These are phyloP conservation scores for Tricholoma matsutake DNA, from an alignment of 768 basidiomycete species.

Conservation along the genomic window DNA sequence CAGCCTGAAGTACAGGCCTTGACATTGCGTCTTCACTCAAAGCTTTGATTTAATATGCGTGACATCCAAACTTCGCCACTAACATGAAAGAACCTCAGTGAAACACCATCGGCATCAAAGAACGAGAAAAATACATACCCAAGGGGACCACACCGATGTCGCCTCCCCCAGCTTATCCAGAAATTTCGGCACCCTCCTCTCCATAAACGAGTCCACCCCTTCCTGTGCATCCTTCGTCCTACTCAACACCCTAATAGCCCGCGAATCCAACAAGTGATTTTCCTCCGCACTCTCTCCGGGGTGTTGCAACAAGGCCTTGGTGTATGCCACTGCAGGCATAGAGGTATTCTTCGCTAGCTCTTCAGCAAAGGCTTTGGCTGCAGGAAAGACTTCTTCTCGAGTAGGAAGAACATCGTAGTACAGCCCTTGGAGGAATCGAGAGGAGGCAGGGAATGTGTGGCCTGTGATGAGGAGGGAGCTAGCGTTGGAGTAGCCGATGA, in stretches of 20 bases:
- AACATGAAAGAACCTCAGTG: not conserved
- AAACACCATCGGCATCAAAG: not conserved
- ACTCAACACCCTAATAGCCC: slow-evolving; percentile 40
- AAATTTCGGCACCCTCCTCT: slow-evolving; percentile 44
- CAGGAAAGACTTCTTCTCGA: slow-evolving; percentile 50
- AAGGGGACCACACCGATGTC: slow-evolving; percentile 44
- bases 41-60: slow-evolving; percentile 15
- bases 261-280: slow-evolving; percentile 52
- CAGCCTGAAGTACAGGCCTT: not conserved
- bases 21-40: not conserved
- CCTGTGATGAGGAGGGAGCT: slow-evolving; percentile 50
- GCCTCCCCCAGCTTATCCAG: slow-evolving; percentile 41
- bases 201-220: slow-evolving; percentile 46
- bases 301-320: slow-evolving; percentile 50
- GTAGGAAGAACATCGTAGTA: slow-evolving; percentile 47
- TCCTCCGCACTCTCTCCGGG: slow-evolving; percentile 49
- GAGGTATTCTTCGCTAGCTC: slow-evolving; percentile 52
- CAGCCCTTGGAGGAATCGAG: slow-evolving; percentile 39
- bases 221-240: slow-evolving; percentile 41
- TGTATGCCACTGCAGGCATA: slow-evolving; percentile 46
- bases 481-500: slow-evolving; percentile 51
- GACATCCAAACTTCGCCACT: slow-evolving; percentile 17
- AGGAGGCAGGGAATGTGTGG: slow-evolving; percentile 39
- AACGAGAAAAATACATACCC: slow-evolving; percentile 35
- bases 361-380: slow-evolving; percentile 47